phyloP scores from a whole-genome alignment of 2,329 filamentous ascomycete species.

The Drechslerella stenobrocha region DNA sequence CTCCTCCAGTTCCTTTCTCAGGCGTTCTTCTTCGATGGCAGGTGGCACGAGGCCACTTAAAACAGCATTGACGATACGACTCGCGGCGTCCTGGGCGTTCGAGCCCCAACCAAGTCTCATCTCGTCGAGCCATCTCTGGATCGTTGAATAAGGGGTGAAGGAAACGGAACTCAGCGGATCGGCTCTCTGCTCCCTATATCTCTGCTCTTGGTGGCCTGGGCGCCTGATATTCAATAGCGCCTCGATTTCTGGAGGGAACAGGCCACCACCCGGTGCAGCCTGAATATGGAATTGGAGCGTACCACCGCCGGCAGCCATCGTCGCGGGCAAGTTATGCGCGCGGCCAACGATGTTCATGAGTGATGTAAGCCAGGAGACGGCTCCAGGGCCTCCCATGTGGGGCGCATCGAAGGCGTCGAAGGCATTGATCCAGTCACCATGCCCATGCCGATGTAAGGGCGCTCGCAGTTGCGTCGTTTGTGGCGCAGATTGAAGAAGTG shows the following conservation, averaged over 20 bases:
- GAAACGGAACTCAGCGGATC: constrained; percentile 62
- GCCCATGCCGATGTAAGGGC: constrained; percentile 37
- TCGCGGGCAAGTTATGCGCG: constrained; percentile 44
- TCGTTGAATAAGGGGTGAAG: constrained; percentile 73
- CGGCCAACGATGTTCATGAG: constrained; percentile 46
- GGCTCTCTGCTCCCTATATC: constrained; percentile 55
- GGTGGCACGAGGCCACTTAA: constrained; percentile 76
- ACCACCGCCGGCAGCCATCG: constrained; percentile 56
- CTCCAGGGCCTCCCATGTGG: constrained; percentile 46
- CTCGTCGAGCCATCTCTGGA: constrained; percentile 83
- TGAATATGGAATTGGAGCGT: constrained; percentile 63
- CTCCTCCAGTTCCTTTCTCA: constrained; percentile 64
- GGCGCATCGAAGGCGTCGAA: constrained; percentile 45
- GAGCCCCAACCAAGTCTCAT: constrained; percentile 80
- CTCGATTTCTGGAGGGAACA: constrained; percentile 62
- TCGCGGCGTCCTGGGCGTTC: constrained; percentile 69
- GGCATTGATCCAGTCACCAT: constrained; percentile 47
- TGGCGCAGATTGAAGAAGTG: constrained; percentile 41
- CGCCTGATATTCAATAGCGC: constrained; percentile 56
- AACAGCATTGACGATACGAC: constrained; percentile 69
- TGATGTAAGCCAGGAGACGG: constrained; percentile 56
- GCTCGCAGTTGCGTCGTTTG: constrained; percentile 27
- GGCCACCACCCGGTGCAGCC: constrained; percentile 37
- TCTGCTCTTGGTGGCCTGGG: constrained; percentile 50
- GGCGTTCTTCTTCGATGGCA: constrained; percentile 78